Percentiles rank a stretch among this genome's conserved stretches.
Conservation (phyloP, 1,284 basidiomycete genomes). For the Phaffia rhodozyma region DNA sequence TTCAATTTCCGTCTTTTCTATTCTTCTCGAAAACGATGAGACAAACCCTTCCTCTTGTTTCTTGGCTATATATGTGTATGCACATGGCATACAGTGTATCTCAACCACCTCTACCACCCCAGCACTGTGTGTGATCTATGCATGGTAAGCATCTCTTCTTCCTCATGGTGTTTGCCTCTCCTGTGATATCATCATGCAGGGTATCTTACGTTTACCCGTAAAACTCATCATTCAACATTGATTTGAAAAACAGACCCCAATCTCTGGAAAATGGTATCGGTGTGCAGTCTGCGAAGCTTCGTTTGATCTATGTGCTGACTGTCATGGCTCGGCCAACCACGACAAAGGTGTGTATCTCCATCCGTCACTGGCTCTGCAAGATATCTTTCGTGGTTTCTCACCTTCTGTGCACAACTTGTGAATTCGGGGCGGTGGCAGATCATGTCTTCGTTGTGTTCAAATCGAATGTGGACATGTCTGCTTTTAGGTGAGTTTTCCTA, state of each 20-base stretch:
- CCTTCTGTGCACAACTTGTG: not conserved
- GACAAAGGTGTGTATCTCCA: not conserved
- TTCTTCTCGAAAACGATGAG: constrained; percentile 42
- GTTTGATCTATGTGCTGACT: not conserved
- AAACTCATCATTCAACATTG: no score
- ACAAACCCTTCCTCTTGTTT: constrained; percentile 39
- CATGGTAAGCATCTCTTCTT: constrained; percentile 38
- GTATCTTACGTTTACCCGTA: constrained; percentile 17
- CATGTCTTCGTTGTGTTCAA: constrained; percentile 72
- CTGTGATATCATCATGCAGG: constrained; percentile 24
- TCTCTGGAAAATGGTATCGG: constrained; percentile 71
- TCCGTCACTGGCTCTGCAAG: not conserved
- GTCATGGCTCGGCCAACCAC: constrained; percentile 6
- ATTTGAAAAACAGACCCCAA: constrained; percentile 31
- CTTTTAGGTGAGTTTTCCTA: constrained; percentile 7
- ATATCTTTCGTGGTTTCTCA: not conserved
- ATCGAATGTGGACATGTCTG: constrained; percentile 42
- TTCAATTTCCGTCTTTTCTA: constrained; percentile 31
- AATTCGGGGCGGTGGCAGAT: not conserved
- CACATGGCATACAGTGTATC: constrained; percentile 45
- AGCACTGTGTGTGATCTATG: constrained; percentile 63
- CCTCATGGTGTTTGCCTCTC: not conserved
- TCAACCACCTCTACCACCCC: constrained; percentile 51
- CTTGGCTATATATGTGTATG: no score
- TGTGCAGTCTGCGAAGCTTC: constrained; percentile 62